These are phyloP conservation scores for Beauveria pseudobassiana DNA, from an alignment of 2,329 filamentous ascomycete species.

Conservation along the genomic window DNA sequence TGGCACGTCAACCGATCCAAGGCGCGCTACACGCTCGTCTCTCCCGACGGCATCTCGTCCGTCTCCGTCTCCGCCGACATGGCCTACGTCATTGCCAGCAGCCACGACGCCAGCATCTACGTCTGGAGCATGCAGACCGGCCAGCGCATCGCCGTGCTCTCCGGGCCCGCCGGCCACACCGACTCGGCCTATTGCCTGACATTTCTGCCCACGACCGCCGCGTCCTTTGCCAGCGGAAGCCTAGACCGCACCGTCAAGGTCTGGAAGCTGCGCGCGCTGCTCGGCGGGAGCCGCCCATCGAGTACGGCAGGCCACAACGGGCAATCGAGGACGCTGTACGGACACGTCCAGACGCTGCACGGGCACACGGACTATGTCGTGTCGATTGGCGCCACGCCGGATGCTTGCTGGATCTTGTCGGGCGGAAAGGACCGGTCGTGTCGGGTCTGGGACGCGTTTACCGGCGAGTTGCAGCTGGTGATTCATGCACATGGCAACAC, in stretches of 20 bases:
- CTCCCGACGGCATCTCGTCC: conserved; percentile 94
- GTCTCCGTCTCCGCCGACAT: conserved; percentile 95
- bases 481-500: conserved; percentile 98
- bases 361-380: conserved; percentile 97
- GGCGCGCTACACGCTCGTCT: conserved; percentile 76
- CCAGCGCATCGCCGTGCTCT: conserved; percentile 72
- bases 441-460: conserved; percentile 96
- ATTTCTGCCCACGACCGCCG: conserved; percentile 81
- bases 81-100: conserved; percentile 87
- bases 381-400: conserved; percentile 87
- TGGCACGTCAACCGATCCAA: conserved; percentile 88
- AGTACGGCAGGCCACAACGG: not conserved
- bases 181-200: conserved; percentile 95
- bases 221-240: conserved; percentile 83
- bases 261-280: conserved; percentile 68
- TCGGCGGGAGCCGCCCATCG: not conserved
- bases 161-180: conserved; percentile 89
- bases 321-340: conserved; percentile 59
- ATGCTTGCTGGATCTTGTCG: conserved; percentile 90
- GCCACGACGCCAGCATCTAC: conserved; percentile 92
- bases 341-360: conserved; percentile 93
- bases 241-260: conserved; percentile 98
- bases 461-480: conserved; percentile 92
- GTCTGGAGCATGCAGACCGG: conserved; percentile 90
- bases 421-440: conserved; percentile 95